phyloP scores from a whole-genome alignment of 2,329 filamentous ascomycete species.

The Fusarium nygamai region DNA sequence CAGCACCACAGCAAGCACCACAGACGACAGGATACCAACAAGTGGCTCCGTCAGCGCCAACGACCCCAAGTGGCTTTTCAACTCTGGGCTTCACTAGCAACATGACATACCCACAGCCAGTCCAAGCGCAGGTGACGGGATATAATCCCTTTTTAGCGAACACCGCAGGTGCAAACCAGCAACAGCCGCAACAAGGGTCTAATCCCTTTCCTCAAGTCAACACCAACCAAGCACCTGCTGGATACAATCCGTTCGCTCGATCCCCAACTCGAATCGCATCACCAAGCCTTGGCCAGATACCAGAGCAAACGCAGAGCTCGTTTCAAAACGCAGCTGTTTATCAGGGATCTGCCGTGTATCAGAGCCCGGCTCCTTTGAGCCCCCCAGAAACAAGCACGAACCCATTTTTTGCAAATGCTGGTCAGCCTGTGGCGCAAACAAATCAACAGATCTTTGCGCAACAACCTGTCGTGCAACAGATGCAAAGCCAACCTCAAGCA shows the following conservation, averaged over 20 bases:
- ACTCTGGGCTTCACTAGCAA: slow-evolving; percentile 54
- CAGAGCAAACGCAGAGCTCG: slow-evolving; percentile 60
- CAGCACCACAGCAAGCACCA: slow-evolving; percentile 53
- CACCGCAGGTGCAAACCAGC: slow-evolving; percentile 46
- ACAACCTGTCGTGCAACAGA: slow-evolving; percentile 33
- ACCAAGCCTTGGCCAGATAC: slow-evolving; percentile 61
- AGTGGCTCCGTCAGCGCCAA: slow-evolving; percentile 55
- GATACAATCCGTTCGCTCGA: slow-evolving; percentile 60
- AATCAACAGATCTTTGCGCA: slow-evolving; percentile 44
- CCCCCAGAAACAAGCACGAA: slow-evolving; percentile 46
- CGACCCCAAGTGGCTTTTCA: slow-evolving; percentile 54
- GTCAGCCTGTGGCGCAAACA: slow-evolving; percentile 42
- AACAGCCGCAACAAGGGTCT: slow-evolving; percentile 48
- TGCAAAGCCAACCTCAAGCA: slow-evolving; percentile 24
- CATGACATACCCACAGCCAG: slow-evolving; percentile 54
- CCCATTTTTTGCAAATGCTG: slow-evolving; percentile 50
- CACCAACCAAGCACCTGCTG: slow-evolving; percentile 48
- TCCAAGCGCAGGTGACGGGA: slow-evolving; percentile 53
- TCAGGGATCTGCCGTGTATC: slow-evolving; percentile 48
- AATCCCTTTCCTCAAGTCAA: slow-evolving; percentile 50
- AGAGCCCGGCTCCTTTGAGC: slow-evolving; percentile 41
- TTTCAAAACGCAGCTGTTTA: slow-evolving; percentile 50
- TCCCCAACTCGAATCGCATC: slow-evolving; percentile 63
- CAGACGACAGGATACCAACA: slow-evolving; percentile 57
- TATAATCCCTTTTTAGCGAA: slow-evolving; percentile 65